Conservation (phyloP, 106 monocot genomes). For the Acorus calamus region DNA sequence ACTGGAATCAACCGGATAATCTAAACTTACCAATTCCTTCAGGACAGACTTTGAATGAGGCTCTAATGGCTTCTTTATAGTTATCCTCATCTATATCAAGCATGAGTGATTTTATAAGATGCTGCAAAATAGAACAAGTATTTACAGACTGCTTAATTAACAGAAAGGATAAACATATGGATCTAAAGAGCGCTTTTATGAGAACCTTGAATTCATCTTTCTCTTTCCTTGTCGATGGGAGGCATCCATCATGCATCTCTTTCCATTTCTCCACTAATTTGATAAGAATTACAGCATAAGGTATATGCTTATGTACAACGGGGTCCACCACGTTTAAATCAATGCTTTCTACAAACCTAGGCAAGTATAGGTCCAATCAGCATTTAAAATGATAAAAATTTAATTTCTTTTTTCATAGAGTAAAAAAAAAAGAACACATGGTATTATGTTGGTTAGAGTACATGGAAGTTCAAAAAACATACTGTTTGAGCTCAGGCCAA, state of each 20-base stretch:
- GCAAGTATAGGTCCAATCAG: neutral
- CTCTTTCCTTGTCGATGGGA: slow-evolving; percentile 89
- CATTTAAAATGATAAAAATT: too few relatives aligned
- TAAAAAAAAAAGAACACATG: slow-evolving; percentile 1
- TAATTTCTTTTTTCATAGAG: neutral
- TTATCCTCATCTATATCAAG: slow-evolving; percentile 92
- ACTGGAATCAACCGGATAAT: too few relatives aligned
- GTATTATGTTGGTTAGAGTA: neutral
- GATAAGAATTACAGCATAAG: slow-evolving; percentile 86
- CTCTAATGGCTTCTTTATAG: slow-evolving; percentile 90
- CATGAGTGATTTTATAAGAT: slow-evolving; percentile 68
- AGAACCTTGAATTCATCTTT: slow-evolving; percentile 92
- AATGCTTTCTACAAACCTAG: slow-evolving; percentile 69
- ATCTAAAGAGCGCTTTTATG: neutral
- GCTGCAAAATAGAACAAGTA: slow-evolving; percentile 27
- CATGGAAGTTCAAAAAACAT: slow-evolving; percentile 10
- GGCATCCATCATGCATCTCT: slow-evolving; percentile 51
- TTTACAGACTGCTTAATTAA: neutral
- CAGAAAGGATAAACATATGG: neutral
- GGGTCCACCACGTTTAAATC: slow-evolving; percentile 65
- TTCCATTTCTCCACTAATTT: slow-evolving; percentile 87
- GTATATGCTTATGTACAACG: slow-evolving; percentile 88
- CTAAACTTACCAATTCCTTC: slow-evolving; percentile 75
- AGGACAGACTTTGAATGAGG: slow-evolving; percentile 84
- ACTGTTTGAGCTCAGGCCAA: slow-evolving; percentile 94